A percentile compares a stretch with the other conserved stretches of the same genome.
Evolutionary conservation across 2,329 filamentous ascomycete genomes (phyloP).

Genomic region (Periconia digitata): DNA sequence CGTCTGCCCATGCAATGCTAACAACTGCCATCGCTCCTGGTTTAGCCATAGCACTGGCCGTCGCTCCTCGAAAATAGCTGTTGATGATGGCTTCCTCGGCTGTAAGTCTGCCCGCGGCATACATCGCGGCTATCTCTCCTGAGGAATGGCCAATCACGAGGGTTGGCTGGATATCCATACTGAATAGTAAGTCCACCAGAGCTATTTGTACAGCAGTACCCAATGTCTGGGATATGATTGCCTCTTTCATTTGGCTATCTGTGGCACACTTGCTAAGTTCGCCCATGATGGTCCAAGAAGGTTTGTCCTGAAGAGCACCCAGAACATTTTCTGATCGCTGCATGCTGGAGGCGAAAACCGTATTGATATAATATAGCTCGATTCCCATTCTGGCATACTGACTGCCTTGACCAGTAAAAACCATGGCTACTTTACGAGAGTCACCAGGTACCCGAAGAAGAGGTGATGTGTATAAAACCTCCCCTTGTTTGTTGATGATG

Average conservation of each 20-base stretch:
- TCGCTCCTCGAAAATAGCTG: conserved; percentile 16
- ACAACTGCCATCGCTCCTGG: conserved; percentile 9
- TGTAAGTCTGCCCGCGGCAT: conserved; percentile 32
- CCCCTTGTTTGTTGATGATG: no score
- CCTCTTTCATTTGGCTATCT: conserved; percentile 6
- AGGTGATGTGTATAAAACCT: no score
- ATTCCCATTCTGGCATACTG: no score
- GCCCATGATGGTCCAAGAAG: conserved; percentile 12
- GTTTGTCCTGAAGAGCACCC: no score
- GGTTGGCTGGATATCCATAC: conserved; percentile 12
- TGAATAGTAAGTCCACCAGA: conserved; percentile 12
- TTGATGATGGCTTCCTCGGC: conserved; percentile 16
- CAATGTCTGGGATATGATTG: conserved; percentile 14
- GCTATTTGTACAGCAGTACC: conserved; percentile 27
- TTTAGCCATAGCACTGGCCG: conserved; percentile 5
- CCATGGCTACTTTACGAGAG: no score
- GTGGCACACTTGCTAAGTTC: conserved; percentile 11
- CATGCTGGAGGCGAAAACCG: no score
- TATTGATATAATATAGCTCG: no score
- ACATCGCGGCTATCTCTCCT: conserved; percentile 47
- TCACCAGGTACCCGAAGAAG: no score
- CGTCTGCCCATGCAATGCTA: background rate
- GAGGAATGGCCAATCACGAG: conserved; percentile 42
- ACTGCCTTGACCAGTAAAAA: no score
- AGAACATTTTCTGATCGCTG: no score